Evolutionary conservation across 2,329 filamentous ascomycete genomes (phyloP).

Genomic region (Gnomoniopsis sp.): DNA sequence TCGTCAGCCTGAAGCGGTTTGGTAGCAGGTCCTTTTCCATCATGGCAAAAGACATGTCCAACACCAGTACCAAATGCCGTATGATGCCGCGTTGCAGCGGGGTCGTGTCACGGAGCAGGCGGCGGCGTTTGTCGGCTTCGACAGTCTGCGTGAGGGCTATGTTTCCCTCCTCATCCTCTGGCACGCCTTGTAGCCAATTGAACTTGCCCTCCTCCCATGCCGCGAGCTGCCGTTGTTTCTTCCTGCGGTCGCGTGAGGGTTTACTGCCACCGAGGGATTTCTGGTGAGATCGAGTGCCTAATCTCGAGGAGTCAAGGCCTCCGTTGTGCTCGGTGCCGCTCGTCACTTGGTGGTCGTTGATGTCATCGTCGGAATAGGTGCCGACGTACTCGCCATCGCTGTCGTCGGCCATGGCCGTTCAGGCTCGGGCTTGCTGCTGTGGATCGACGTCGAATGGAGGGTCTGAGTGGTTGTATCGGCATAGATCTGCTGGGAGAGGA

Average conservation of each 20-base stretch:
- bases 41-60: slow-evolving; percentile 95
- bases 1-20: slow-evolving; percentile 75
- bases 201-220: slow-evolving; percentile 66
- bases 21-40: slow-evolving; percentile 90
- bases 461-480: background rate
- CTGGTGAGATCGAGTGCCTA: slow-evolving; percentile 21
- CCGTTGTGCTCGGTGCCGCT: slow-evolving; percentile 26
- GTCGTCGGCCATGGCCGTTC: slow-evolving; percentile 55
- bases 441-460: background rate
- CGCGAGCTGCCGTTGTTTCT: slow-evolving; percentile 40
- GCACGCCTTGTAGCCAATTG: slow-evolving; percentile 62
- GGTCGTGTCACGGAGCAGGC: slow-evolving; percentile 87
- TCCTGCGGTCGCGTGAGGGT: slow-evolving; percentile 28
- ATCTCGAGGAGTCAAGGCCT: slow-evolving; percentile 17
- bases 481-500: background rate
- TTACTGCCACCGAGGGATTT: slow-evolving; percentile 16
- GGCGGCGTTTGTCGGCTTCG: slow-evolving; percentile 76
- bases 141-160: slow-evolving; percentile 72
- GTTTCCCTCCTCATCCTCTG: slow-evolving; percentile 76
- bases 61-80: slow-evolving; percentile 84
- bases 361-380: slow-evolving; percentile 63
- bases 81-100: slow-evolving; percentile 96
- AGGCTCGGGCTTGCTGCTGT: no score
- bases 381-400: slow-evolving; percentile 66
- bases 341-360: slow-evolving; percentile 46